Base-by-base conservation (phyloP, 2,329 filamentous ascomycete genomes). In the Sclerotinia glacialis region DNA sequence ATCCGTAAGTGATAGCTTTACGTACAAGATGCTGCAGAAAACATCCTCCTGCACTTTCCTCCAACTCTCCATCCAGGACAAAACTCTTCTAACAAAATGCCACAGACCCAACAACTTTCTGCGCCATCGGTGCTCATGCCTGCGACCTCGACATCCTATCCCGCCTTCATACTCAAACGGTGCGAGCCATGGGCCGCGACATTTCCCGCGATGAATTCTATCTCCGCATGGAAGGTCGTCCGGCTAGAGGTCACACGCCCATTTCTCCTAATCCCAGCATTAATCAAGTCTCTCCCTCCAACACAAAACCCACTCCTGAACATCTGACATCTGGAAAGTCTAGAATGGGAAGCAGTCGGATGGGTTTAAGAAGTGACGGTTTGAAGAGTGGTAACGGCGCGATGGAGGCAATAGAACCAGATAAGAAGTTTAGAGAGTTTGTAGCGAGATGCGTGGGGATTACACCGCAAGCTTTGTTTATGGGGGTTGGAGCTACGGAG, bases 171-270 rank as follows among this genome's bases (percentile, higher is more conserved):
- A 42, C n/a, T 12, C 52, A 58, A 21, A 65, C 31, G 0, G 42
- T 65, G 1, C 14, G 44, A 50, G 63, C 53, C 42, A 58, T 59
- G 63, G 63, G 63, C 5, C 63, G 63, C 6, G 53, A 65, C 11
- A 21, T 65, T 2, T 49, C 63, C 14, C 63, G 53, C 42, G 63
- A 65, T 5, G 63, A 65, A 65, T 65, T 65, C 28, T 65, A 65
- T 50, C 53, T 65, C 16, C 28, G 63, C 6, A 58, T 65, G 28
- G 63, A 65, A 49, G 63, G 63, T 28, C 53, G 53, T 28, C 52
- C 63, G 3, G 63, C 53, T 23, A 49, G 58, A 37, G 37, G 58
- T 12, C 44, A 26, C 11, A 18, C 44, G 1, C 44, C 58, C 5
- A 34, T 60, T 34, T 49, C 58, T 26, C 44, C 58, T n/a, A 49